These are phyloP conservation scores for Daldinia sp. DNA, from an alignment of 2,329 filamentous ascomycete species.

Conservation along the genomic window DNA sequence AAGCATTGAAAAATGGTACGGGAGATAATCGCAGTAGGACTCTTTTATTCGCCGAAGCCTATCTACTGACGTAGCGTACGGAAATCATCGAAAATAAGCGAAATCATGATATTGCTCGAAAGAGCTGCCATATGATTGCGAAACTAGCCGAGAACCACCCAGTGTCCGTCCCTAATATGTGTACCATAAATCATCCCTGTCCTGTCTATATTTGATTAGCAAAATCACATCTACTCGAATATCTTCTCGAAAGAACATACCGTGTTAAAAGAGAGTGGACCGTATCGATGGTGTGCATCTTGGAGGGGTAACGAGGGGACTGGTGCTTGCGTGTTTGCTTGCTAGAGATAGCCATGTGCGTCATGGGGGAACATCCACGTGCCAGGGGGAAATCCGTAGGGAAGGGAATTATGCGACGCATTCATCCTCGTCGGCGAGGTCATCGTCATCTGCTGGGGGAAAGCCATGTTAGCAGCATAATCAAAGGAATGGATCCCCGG, in stretches of 20 bases:
- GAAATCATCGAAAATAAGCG: not conserved
- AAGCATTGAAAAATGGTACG: not conserved
- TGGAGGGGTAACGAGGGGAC: not conserved
- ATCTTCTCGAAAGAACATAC: conserved; percentile 26
- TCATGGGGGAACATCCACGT: conserved; percentile 47
- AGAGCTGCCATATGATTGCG: conserved; percentile 1
- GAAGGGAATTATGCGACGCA: conserved; percentile 39
- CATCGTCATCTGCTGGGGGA: conserved; percentile 42
- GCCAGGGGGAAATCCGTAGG: conserved; percentile 44
- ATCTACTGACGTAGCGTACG: not conserved
- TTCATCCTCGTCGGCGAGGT: conserved; percentile 27
- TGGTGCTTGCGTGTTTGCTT: conserved; percentile 22
- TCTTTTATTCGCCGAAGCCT: not conserved
- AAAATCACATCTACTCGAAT: not conserved
- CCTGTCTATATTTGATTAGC: conserved; percentile 24
- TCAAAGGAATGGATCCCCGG: conserved; percentile 46
- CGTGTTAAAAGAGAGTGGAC: conserved; percentile 10
- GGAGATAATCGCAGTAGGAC: not conserved
- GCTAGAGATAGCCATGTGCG: conserved; percentile 45
- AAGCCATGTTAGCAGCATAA: conserved; percentile 49
- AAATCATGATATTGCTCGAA: conserved; percentile 10
- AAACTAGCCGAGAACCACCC: conserved; percentile 17
- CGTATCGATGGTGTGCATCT: not conserved
- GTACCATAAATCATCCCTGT: conserved; percentile 19
- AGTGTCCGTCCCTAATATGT: conserved; percentile 12